These are phyloP conservation scores for Gastrodia elata DNA, from an alignment of 106 monocot genomes.

Conservation along the genomic window DNA sequence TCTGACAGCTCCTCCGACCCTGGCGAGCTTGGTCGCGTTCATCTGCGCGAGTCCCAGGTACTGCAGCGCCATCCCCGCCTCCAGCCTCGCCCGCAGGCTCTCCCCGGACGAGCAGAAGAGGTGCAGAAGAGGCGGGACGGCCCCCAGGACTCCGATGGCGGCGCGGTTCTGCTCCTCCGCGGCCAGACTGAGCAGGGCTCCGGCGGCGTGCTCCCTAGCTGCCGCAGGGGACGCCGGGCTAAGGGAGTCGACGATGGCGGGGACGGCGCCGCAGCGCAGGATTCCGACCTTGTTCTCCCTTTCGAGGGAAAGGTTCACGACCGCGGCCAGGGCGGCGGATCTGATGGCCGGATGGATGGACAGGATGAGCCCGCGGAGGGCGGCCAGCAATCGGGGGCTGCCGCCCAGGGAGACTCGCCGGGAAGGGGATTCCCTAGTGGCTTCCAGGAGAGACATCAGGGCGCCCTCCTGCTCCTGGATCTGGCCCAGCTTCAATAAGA, in stretches of 20 bases:
- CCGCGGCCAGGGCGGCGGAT: constrained; percentile 39
- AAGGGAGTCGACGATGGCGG: constrained; percentile 43
- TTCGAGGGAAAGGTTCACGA: constrained; percentile 77
- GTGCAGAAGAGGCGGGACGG: constrained; percentile 55
- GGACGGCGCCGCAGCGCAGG: constrained; percentile 53
- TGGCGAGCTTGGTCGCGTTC: constrained; percentile 47
- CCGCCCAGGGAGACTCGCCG: constrained; percentile 53
- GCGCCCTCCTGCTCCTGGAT: constrained; percentile 32
- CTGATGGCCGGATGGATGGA: constrained; percentile 24
- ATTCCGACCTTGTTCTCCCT: constrained; percentile 46
- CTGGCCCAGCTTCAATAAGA: constrained; percentile 23
- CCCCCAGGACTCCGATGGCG: constrained; percentile 62
- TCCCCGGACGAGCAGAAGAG: constrained; percentile 25
- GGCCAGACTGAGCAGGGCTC: constrained; percentile 63
- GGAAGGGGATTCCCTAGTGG: constrained; percentile 35
- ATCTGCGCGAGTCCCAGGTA: constrained; percentile 35
- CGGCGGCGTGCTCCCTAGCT: constrained; percentile 59
- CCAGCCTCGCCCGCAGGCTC: constrained; percentile 26
- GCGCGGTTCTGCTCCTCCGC: constrained; percentile 52
- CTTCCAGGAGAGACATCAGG: constrained; percentile 32
- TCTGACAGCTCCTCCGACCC: constrained; percentile 28
- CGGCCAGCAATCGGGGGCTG: constrained; percentile 33
- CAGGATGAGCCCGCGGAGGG: constrained; percentile 31
- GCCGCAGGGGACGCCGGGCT: constrained; percentile 17
- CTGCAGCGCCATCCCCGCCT: constrained; percentile 69